Percentiles rank a stretch among this genome's conserved stretches.
Evolutionary conservation across 106 monocot genomes (phyloP).

Genomic region (Posidonia australis): DNA sequence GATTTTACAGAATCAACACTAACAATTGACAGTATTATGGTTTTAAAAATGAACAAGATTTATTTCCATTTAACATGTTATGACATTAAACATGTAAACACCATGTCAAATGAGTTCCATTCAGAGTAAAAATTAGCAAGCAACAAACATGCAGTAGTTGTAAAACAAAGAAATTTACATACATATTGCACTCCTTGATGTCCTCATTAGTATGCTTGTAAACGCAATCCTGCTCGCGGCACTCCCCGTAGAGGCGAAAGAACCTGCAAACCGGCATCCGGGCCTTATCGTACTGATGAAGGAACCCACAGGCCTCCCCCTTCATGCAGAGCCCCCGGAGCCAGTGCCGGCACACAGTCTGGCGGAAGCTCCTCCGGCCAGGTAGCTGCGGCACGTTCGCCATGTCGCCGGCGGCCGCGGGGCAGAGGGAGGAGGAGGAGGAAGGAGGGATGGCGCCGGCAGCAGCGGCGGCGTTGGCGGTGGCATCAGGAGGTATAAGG

Average conservation of each 20-base stretch:
- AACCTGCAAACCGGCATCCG: conserved; percentile 98
- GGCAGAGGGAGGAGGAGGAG: conserved; percentile 15
- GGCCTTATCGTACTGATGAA: conserved; percentile 96
- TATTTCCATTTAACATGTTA: no score
- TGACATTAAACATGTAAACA: no score
- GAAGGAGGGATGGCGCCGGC: not conserved
- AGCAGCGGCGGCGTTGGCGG: not conserved
- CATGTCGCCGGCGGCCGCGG: not conserved
- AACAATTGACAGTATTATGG: no score
- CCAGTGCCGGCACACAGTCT: conserved; percentile 99
- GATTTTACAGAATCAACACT: no score
- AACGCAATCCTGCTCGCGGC: conserved; percentile 94
- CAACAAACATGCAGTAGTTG: not conserved
- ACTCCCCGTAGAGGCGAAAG: conserved; percentile 83
- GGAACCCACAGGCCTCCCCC: conserved; percentile 89
- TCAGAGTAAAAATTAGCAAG: no score
- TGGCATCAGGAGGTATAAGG: conserved; percentile 5
- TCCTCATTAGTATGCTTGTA: conserved; percentile 99
- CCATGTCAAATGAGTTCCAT: no score
- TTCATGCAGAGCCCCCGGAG: conserved; percentile 93
- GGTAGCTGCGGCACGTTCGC: conserved; percentile 6
- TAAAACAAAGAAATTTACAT: conserved; percentile 2
- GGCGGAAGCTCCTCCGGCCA: conserved; percentile 69
- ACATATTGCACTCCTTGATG: conserved; percentile 99
- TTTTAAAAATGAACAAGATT: no score